These are phyloP conservation scores for Alternaria arbusti DNA, from an alignment of 2,329 filamentous ascomycete species.

Conservation along the genomic window DNA sequence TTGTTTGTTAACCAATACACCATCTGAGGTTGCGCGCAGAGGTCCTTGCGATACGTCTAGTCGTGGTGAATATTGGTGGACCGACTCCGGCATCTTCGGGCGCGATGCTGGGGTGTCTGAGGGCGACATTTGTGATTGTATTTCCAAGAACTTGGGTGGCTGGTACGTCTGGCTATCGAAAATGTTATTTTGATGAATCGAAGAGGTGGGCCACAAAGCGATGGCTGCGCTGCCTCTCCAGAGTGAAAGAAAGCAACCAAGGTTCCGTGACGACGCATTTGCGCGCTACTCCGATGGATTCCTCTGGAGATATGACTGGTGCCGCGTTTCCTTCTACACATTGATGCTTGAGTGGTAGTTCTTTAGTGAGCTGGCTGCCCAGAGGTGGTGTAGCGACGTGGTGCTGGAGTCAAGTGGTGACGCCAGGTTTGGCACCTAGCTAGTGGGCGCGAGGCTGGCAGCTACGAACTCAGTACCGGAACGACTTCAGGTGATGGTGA, in stretches of 20 bases:
- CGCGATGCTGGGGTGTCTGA: background rate
- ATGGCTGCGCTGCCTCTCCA: background rate
- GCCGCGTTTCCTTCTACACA: background rate
- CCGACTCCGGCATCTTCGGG: background rate
- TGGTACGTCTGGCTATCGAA: background rate
- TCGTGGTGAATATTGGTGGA: background rate
- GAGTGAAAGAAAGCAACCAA: background rate
- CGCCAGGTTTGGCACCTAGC: background rate
- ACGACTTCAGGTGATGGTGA: background rate
- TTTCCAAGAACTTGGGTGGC: background rate
- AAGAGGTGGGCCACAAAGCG: background rate
- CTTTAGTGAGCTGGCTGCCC: background rate
- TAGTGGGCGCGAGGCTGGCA: background rate
- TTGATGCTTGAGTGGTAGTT: background rate
- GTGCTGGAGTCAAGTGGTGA: background rate
- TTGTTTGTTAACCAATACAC: constrained; percentile 8
- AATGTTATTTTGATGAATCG: background rate
- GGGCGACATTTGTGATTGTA: background rate
- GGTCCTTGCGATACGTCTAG: constrained; percentile 2
- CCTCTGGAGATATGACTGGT: background rate
- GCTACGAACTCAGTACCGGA: background rate
- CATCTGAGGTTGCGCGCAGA: constrained; percentile 7
- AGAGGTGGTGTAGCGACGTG: background rate
- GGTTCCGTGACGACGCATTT: background rate
- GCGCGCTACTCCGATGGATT: background rate